phyloP scores from a whole-genome alignment of 257 asterid species.

The Solanum virginianum region DNA sequence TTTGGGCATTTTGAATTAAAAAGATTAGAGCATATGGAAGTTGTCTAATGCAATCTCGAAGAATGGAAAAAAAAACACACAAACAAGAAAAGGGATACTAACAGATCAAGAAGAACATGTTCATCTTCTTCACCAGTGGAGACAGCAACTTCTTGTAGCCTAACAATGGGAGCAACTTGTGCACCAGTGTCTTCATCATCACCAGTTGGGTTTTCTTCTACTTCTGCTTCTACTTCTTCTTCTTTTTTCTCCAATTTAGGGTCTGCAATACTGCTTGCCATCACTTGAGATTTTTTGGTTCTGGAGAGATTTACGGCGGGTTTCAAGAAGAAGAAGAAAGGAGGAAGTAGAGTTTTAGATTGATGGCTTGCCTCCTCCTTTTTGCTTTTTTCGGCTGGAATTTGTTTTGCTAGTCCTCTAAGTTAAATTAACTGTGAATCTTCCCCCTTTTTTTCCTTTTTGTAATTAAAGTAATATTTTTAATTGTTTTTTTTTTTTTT shows the following conservation, averaged over 20 bases:
- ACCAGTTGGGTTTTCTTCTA: constrained; percentile 19
- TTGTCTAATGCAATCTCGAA: neutral
- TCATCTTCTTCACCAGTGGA: constrained; percentile 81
- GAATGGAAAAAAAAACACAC: neutral
- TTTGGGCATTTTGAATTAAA: neutral
- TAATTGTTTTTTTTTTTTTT: too few species aligned
- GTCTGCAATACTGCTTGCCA: constrained; percentile 40
- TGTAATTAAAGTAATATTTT: neutral
- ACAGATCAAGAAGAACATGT: constrained; percentile 57
- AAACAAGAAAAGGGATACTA: neutral
- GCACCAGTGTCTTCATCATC: constrained; percentile 88
- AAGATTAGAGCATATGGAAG: neutral
- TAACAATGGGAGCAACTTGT: constrained; percentile 63
- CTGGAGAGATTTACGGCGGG: neutral
- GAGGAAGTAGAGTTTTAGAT: constrained; percentile 9
- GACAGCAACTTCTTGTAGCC: constrained; percentile 63
- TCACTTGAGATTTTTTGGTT: neutral
- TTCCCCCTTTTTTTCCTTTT: neutral
- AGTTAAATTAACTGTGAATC: neutral
- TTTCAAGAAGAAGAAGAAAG: neutral
- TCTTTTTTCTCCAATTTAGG: constrained; percentile 24
- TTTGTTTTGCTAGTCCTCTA: neutral
- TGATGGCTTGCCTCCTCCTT: neutral
- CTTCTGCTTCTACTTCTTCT: constrained; percentile 19
- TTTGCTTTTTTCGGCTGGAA: neutral